Base-by-base conservation (phyloP, 768 basidiomycete genomes). In the Tylopilus intermedius region DNA sequence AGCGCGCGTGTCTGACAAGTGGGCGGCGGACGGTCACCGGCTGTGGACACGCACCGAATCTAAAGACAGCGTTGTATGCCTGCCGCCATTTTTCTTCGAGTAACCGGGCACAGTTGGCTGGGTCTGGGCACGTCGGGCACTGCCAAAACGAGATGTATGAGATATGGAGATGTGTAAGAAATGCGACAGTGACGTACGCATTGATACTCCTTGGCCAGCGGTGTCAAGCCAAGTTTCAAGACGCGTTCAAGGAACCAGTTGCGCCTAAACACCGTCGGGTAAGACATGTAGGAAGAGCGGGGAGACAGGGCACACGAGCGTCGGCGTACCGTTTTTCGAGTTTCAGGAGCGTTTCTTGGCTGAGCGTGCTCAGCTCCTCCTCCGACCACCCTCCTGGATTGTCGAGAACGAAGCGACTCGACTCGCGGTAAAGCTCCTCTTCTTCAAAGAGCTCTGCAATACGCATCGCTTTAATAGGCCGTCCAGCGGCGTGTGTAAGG, bases 241-340 rank as follows among this genome's bases (percentile, higher is more conserved):
- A 97, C 88, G 18, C 94, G 83, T 67, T 97, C 94, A 18, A 96
- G 79, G 71, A 96, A 96, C 94, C 94, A 96, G 49, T 86, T 94
- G 52, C 94, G 81, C 33, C 92, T 54, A 49, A 39, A 33, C 43
- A 6, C 43, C 53, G n/a, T 15, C 15, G 40, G 8, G 53, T 38
- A 43, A 45, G 27, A 22, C 0, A 8, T 8, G 15, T 18, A 10
- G 7, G 27, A 15, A 27, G 21, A 11, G 27, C 6, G 30, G n/a
- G 14, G 10, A 13, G 33, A 6, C 4, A 1, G 18, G 40, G 13
- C 11, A 13, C 0, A 26, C 13, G 21, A 7, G 9, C 9, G 2
- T 30, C 5, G 2, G 30, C 74, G 41, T 52, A 82, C 88, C 90
- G 76, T 68, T 90, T 91, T 70, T 95, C 93, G 24, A 97, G 80